Base-by-base conservation (phyloP, 1,139 yeast species). In the Kodamaea derodonti region DNA sequence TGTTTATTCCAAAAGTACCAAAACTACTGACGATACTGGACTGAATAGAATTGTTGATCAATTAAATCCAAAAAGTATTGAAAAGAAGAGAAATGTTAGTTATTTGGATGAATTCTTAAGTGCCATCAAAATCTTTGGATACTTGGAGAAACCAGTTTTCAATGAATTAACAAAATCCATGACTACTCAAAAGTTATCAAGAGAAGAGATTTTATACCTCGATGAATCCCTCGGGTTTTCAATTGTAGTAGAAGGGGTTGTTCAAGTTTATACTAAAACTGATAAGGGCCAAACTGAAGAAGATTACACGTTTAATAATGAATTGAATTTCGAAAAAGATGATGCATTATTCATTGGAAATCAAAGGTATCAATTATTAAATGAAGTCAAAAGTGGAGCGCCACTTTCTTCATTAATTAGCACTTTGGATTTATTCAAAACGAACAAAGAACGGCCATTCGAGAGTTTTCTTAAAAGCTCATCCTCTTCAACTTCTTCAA, bases 41-140 rank as follows among this genome's bases (percentile, higher is more conserved):
- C 22, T 32, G 10, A 37, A 36, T 20, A 37, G 41, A 9, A 29
- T 47, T 26, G 45, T 38, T n/a, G 47, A 39, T 9, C 39, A 42
- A 9, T 33, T 41, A n/a, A 36, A 33, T 13, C 20, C 41, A 12
- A 37, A 37, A 14, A 29, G 31, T 16, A 40, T 37, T 18, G 50
- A 62, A n/a, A 55, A 60, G 28, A 60, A 59, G 33, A 60, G 60
- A 38, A 56, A 57, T 42, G 46, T 57, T 27, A 68, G 68, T 41
- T 90, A 88, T 52, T 64, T 92, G 38, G 97, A 92, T 54, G 95
- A 90, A 52, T 92, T 92, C 48, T 62, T 92, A 32, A 75, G 85
- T 36, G 97, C 97, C 1, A 86, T 92, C 45, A 88, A 87, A 58
- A 86, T 92, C 14, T 92, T 92, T 62, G 98, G 98, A 1, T 90